Conservation (phyloP, 352 stramenopile species). For the Phytophthora tubulina region DNA sequence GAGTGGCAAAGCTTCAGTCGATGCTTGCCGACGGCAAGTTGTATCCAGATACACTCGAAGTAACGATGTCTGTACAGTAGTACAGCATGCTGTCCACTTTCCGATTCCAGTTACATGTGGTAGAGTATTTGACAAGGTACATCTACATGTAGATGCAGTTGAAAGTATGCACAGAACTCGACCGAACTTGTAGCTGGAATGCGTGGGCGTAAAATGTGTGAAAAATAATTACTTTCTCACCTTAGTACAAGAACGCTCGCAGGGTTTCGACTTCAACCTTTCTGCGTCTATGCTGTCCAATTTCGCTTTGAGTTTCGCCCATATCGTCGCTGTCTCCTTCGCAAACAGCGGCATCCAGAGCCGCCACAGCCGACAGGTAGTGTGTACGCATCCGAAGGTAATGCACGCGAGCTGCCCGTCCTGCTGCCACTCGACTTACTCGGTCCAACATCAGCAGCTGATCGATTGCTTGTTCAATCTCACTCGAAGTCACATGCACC, state of each 20-base stretch:
- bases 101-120: too few relatives aligned
- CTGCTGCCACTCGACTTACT: slow-evolving; percentile 63
- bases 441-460: slow-evolving; percentile 57
- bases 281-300: slow-evolving; percentile 62
- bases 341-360: slow-evolving; percentile 71
- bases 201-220: too few relatives aligned
- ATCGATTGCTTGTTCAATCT: slow-evolving; percentile 66
- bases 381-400: slow-evolving; percentile 75
- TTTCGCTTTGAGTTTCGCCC: slow-evolving; percentile 59
- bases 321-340: slow-evolving; percentile 67
- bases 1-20: too few relatives aligned
- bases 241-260: slow-evolving; percentile 70
- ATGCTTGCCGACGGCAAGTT: too few relatives aligned
- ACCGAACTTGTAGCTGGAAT: too few relatives aligned
- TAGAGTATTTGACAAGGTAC: too few relatives aligned
- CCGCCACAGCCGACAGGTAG: slow-evolving; percentile 70
- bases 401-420: slow-evolving; percentile 60
- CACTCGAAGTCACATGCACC: slow-evolving; percentile 60
- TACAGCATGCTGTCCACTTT: too few relatives aligned
- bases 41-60: too few relatives aligned
- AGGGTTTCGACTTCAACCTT: slow-evolving; percentile 70
- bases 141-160: too few relatives aligned
- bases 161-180: too few relatives aligned
- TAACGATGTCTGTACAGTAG: too few relatives aligned
- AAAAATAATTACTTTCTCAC: too few relatives aligned